Base-by-base conservation (phyloP, 345 rosid genomes). In the Theobroma cacao region DNA sequence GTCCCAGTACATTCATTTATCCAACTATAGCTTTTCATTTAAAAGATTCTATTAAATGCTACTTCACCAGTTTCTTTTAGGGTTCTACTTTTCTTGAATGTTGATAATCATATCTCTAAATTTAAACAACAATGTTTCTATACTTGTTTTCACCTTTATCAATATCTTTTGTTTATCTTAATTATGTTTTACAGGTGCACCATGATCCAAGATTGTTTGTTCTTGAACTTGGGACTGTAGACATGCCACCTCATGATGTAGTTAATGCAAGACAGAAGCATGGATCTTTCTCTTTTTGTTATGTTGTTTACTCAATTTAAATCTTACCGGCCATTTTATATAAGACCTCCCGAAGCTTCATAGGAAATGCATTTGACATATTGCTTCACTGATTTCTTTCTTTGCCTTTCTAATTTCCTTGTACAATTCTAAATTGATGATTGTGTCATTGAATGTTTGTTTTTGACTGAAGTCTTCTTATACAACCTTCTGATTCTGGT, bases 211-310 rank as follows among this genome's bases (percentile, higher is more conserved):
- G 98, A 80, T 83, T 82, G 38, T 95, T 95, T 85, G 84, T 95
- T 72, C 91, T 95, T 76, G 98, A 95, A 89, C 88, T 93, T 83
- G 98, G 99, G 78, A 93, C 99, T 41, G 99, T 93, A 85, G 99
- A 95, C 90, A 77, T 95, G 90, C 98, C 99, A 61, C 93, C 97
- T 69, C 96, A 86, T 71, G 99, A 95, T 85, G 97, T 95, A 61
- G 88, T 89, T 83, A 85, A 82, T 75, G 98, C 96, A 73, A 88
- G 93, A 75, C 89, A 88, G 26, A 38, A 48, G 59, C 41, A 18
- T 79, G 17, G 31, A 30, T 58, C n/a, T 60, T 65, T 79, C 76
- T 34, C 34, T n/a, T 70, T 59, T 55, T 53, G 3, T 52, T 33
- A 26, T 38, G 9, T 40, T 31, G n/a, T 45, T 48, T 45, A 20